Conservation (phyloP, 345 rosid genomes). For the Populus nigra region DNA sequence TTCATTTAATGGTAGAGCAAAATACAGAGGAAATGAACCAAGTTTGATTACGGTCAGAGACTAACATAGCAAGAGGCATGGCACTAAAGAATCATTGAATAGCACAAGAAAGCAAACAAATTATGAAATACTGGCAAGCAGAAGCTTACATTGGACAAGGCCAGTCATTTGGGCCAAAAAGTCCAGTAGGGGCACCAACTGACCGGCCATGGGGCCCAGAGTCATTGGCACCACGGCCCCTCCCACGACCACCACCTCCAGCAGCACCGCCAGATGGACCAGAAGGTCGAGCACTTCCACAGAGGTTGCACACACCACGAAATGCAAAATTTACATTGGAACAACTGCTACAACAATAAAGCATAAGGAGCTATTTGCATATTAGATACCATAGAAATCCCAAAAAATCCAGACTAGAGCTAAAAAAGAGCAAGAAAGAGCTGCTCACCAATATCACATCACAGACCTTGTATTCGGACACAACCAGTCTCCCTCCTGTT, state of each 20-base stretch:
- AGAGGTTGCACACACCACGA: constrained; percentile 96
- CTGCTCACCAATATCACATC: constrained; percentile 99
- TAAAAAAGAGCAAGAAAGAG: constrained; percentile 70
- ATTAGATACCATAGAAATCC: constrained; percentile 10
- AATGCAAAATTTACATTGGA: constrained; percentile 93
- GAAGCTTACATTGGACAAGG: constrained; percentile 93
- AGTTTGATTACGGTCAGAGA: neutral
- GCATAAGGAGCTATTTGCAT: constrained; percentile 24
- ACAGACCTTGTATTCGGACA: constrained; percentile 99
- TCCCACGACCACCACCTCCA: constrained; percentile 80
- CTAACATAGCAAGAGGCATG: neutral
- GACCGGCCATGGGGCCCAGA: constrained; percentile 48
- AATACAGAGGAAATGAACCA: neutral
- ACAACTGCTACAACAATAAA: constrained; percentile 65
- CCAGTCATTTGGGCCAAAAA: constrained; percentile 99
- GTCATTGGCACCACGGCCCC: constrained; percentile 67
- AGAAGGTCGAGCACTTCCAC: constrained; percentile 93
- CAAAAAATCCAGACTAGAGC: neutral
- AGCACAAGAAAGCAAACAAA: neutral
- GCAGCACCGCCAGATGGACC: constrained; percentile 73
- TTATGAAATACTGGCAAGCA: neutral
- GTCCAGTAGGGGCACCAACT: constrained; percentile 61
- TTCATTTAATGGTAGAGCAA: neutral
- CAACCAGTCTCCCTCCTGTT: constrained; percentile 97
- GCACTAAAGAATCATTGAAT: neutral